Conservation (phyloP, 2,329 filamentous ascomycete species). For the Penicillium capsulatum region DNA sequence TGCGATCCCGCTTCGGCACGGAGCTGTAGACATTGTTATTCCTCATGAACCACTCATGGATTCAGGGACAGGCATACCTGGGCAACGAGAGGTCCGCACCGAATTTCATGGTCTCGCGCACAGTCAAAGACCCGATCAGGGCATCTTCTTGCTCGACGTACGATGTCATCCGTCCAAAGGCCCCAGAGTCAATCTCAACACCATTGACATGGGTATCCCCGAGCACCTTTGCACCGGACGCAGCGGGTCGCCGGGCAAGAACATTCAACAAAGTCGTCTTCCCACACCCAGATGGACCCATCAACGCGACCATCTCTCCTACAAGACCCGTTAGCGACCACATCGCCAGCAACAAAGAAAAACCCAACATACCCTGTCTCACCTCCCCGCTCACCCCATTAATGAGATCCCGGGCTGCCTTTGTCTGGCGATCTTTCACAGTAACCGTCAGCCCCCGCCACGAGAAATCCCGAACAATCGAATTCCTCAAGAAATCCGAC, state of each 20-base stretch:
- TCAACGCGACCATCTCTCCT: conserved; percentile 72
- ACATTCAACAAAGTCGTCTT: conserved; percentile 83
- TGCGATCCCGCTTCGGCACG: conserved; percentile 55
- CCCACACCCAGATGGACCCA: conserved; percentile 71
- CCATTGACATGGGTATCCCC: conserved; percentile 63
- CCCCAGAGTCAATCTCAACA: conserved; percentile 46
- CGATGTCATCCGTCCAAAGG: conserved; percentile 63
- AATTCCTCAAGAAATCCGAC: conserved; percentile 49
- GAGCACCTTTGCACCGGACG: conserved; percentile 51
- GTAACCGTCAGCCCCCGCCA: conserved; percentile 66
- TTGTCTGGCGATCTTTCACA: conserved; percentile 67
- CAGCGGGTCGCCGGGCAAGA: conserved; percentile 60
- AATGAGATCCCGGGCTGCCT: conserved; percentile 60
- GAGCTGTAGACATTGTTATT: conserved; percentile 32
- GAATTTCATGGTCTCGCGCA: conserved; percentile 74
- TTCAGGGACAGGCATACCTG: conserved; percentile 45
- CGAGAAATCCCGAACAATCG: conserved; percentile 58
- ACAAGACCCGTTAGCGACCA: conserved; percentile 4
- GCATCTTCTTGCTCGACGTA: conserved; percentile 90
- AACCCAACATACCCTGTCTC: conserved; percentile 50
- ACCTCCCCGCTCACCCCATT: conserved; percentile 60
- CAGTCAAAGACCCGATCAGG: conserved; percentile 73
- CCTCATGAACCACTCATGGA: no score
- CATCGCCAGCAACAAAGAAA: background rate
- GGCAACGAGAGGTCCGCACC: conserved; percentile 64